Conservation (phyloP, 176 grass and related monocot species). For the Dactylis glomerata region DNA sequence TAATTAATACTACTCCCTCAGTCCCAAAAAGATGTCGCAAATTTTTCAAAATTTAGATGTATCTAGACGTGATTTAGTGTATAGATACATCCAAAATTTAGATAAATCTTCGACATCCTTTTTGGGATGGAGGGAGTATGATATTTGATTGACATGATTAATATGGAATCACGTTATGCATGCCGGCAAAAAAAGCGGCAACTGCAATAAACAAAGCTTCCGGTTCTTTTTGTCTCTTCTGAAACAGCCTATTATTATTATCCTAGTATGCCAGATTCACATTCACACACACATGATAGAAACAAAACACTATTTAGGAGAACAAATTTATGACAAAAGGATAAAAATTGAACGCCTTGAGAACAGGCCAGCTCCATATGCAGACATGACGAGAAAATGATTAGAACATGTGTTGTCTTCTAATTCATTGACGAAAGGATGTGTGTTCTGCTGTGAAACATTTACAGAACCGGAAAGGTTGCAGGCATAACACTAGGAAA, state of each 20-base stretch:
- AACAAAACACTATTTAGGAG: not conserved
- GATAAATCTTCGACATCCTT: too few species aligned
- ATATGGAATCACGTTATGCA: not conserved
- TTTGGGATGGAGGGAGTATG: too few species aligned
- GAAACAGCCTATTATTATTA: not conserved
- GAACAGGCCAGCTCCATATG: not conserved
- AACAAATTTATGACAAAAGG: not conserved
- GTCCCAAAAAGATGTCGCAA: too few species aligned
- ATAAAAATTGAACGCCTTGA: not conserved
- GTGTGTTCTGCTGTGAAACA: not conserved
- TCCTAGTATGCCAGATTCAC: not conserved
- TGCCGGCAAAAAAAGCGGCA: not conserved
- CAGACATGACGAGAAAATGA: constrained; percentile 1
- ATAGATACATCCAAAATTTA: too few species aligned
- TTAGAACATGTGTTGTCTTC: not conserved
- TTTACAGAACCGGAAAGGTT: not conserved
- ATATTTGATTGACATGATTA: not conserved
- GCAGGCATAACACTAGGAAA: not conserved
- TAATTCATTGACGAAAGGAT: not conserved
- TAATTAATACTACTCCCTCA: not conserved
- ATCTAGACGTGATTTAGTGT: too few species aligned
- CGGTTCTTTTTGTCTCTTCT: not conserved
- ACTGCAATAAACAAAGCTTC: not conserved
- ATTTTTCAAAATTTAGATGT: too few species aligned
- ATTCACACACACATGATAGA: not conserved